Percentiles rank a stretch among this genome's conserved stretches.
Conservation (phyloP, 2,329 filamentous ascomycete species). For the Nothomitra cinnamomea region DNA sequence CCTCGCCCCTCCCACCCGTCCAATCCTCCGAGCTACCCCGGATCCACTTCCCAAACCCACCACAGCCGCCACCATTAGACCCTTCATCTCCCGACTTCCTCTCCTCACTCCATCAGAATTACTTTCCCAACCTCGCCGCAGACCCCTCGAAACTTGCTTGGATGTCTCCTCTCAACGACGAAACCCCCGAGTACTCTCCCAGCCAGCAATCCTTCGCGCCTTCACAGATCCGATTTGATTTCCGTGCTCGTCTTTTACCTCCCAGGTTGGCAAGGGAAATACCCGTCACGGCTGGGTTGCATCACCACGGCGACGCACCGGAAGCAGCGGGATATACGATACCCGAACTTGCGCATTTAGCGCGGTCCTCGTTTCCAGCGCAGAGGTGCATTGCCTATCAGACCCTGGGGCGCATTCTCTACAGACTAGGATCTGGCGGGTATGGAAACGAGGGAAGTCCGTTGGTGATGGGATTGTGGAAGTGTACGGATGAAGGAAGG, state of each 20-base stretch:
- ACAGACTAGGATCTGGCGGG: slow-evolving; percentile 59
- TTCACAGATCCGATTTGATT: slow-evolving; percentile 73
- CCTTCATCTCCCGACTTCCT: slow-evolving; percentile 73
- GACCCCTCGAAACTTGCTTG: slow-evolving; percentile 77
- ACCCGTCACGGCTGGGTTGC: slow-evolving; percentile 62
- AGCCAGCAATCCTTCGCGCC: slow-evolving; percentile 53
- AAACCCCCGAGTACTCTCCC: slow-evolving; percentile 63
- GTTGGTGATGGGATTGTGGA: slow-evolving; percentile 69
- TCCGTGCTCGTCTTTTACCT: slow-evolving; percentile 62
- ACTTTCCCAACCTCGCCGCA: slow-evolving; percentile 75
- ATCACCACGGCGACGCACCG: slow-evolving; percentile 85
- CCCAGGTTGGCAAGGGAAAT: slow-evolving; percentile 58
- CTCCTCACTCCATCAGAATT: slow-evolving; percentile 69
- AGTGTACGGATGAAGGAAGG: slow-evolving; percentile 54
- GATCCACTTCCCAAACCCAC: slow-evolving; percentile 41
- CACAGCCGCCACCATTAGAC: slow-evolving; percentile 50
- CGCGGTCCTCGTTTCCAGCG: slow-evolving; percentile 64
- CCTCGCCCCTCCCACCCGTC: slow-evolving; percentile 13
- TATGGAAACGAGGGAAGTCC: slow-evolving; percentile 44
- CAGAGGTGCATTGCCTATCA: slow-evolving; percentile 88
- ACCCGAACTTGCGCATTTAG: slow-evolving; percentile 63
- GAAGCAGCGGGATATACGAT: slow-evolving; percentile 92
- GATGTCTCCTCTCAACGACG: slow-evolving; percentile 63
- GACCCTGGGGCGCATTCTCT: slow-evolving; percentile 72
- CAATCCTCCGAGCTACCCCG: slow-evolving; percentile 15